A percentile compares a stretch with the other conserved stretches of the same genome.
These are phyloP conservation scores for Magnolia sinica DNA, from an alignment of 164 flowering plant genomes.

Conservation along the genomic window DNA sequence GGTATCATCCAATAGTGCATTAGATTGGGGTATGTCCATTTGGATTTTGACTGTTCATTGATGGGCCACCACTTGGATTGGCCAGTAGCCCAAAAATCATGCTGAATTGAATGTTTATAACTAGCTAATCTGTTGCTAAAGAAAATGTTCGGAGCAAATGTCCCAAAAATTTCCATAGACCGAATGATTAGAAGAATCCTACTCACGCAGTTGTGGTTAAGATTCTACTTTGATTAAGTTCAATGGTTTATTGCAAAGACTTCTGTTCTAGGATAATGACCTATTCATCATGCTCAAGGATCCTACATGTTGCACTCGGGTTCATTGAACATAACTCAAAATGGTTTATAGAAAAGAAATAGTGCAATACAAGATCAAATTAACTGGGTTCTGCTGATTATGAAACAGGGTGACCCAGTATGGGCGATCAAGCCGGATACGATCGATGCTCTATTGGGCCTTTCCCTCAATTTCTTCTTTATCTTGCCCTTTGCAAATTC, in stretches of 20 bases:
- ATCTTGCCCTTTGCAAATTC: constrained; percentile 69
- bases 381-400: neutral
- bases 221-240: neutral
- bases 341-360: neutral
- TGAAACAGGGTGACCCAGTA: constrained; percentile 90
- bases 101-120: too few species aligned
- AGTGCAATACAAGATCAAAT: neutral
- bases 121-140: too few species aligned
- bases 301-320: neutral
- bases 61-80: too few species aligned
- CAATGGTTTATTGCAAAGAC: neutral
- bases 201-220: too few species aligned
- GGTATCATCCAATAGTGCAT: too few species aligned
- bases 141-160: too few species aligned
- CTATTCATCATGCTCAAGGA: neutral
- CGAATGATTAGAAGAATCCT: too few species aligned
- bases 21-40: too few species aligned
- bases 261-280: neutral
- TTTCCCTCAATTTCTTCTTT: constrained; percentile 95
- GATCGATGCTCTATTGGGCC: constrained; percentile 58
- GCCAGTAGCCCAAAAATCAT: too few species aligned
- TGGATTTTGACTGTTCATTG: too few species aligned
- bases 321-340: neutral
- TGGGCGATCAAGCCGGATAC: constrained; percentile 93
- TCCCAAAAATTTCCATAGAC: too few species aligned